Evolutionary conservation across 352 stramenopile genomes (phyloP).

Genomic region (Blastocystis sp.): DNA sequence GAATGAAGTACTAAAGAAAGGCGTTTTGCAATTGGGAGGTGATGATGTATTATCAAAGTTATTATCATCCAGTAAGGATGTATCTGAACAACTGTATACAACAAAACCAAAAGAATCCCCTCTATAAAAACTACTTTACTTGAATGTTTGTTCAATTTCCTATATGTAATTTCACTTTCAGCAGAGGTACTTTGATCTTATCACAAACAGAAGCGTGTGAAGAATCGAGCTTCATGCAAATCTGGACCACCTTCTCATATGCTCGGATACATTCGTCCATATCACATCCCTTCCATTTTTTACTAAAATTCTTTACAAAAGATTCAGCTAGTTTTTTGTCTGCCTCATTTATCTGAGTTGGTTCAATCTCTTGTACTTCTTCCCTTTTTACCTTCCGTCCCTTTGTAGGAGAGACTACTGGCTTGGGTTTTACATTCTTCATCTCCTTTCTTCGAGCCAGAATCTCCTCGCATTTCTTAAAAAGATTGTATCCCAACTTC

Average conservation of each 20-base stretch:
- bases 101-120: neutral
- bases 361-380: neutral
- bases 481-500: constrained; percentile 78
- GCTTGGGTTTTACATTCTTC: neutral
- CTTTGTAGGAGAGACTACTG: neutral
- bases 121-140: neutral
- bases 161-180: neutral
- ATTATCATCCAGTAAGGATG: constrained; percentile 18
- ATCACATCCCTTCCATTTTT: neutral
- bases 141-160: neutral
- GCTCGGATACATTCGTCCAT: neutral
- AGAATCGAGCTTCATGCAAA: neutral
- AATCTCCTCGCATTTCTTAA: constrained; percentile 70
- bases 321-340: neutral
- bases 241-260: neutral
- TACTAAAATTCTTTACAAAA: neutral
- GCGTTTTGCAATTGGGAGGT: constrained; percentile 38
- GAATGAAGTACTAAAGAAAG: constrained; percentile 24
- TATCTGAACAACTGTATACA: neutral
- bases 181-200: neutral
- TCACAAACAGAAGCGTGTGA: neutral
- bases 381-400: neutral
- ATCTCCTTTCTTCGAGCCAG: neutral
- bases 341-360: neutral
- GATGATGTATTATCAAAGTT: constrained; percentile 41